Percentiles rank a stretch among this genome's conserved stretches.
These are phyloP conservation scores for Pseudonitzschia multistriata DNA, from an alignment of 108 stramenopile genomes.

Conservation along the genomic window DNA sequence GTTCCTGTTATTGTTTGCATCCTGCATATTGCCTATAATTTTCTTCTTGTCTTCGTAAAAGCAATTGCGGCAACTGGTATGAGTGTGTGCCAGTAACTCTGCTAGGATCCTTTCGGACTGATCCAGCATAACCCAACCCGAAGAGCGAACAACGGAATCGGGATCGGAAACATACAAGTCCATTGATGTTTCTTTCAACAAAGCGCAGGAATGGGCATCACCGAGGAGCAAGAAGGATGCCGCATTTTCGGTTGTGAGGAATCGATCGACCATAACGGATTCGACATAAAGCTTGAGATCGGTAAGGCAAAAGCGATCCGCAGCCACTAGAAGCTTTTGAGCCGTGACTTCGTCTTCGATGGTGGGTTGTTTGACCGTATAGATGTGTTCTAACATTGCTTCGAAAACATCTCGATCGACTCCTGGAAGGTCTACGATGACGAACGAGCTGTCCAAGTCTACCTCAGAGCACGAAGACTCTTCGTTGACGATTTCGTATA, in stretches of 20 bases:
- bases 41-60: neutral
- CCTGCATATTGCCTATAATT: neutral
- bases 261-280: neutral
- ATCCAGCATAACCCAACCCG: constrained; percentile 6
- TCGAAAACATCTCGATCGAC: constrained; percentile 7
- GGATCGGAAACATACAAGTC: constrained; percentile 14
- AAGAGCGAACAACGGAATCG: neutral
- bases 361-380: neutral
- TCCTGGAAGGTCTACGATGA: neutral
- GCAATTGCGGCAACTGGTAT: constrained; percentile 7
- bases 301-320: constrained; percentile 23
- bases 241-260: constrained; percentile 3
- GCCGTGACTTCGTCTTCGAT: neutral
- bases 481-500: constrained; percentile 7
- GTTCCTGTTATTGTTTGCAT: neutral
- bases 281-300: constrained; percentile 20
- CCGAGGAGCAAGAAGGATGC: constrained; percentile 18
- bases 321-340: constrained; percentile 6
- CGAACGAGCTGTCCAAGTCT: neutral
- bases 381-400: constrained; percentile 7
- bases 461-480: neutral
- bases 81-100: constrained; percentile 1
- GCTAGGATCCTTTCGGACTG: neutral
- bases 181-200: constrained; percentile 17
- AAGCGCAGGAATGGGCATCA: constrained; percentile 16